phyloP scores from a whole-genome alignment of 176 grass and related monocot species.

The Zizania latifolia region DNA sequence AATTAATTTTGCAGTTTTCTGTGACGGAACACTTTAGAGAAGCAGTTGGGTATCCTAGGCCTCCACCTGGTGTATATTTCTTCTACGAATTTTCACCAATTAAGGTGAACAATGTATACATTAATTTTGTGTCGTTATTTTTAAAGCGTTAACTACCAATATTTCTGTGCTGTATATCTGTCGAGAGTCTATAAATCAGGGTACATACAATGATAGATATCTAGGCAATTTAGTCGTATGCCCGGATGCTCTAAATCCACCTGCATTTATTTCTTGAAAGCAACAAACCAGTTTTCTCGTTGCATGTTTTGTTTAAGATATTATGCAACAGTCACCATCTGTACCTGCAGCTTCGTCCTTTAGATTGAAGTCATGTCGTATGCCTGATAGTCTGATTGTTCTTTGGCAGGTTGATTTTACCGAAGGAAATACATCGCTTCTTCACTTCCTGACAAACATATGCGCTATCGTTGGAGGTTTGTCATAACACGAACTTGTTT shows the following conservation, averaged over 20 bases:
- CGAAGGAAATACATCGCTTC: slow-evolving; percentile 83
- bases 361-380: neutral
- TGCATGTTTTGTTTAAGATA: slow-evolving; percentile 2
- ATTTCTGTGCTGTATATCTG: neutral
- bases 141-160: neutral
- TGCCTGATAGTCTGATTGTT: slow-evolving; percentile 5
- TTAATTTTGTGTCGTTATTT: slow-evolving; percentile 1
- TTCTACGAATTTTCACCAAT: slow-evolving; percentile 99
- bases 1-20: slow-evolving; percentile 90
- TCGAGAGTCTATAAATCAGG: too few species aligned
- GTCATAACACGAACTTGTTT: neutral
- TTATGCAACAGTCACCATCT: slow-evolving; percentile 1
- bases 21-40: slow-evolving; percentile 98
- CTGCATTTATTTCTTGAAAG: slow-evolving; percentile 21
- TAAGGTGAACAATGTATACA: slow-evolving; percentile 48
- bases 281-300: neutral
- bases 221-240: neutral
- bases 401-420: slow-evolving; percentile 86
- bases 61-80: slow-evolving; percentile 82
- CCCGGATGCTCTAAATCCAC: slow-evolving; percentile 13
- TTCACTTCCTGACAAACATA: slow-evolving; percentile 94
- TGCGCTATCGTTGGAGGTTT: slow-evolving; percentile 95
- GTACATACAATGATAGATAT: neutral
- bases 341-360: neutral
- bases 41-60: slow-evolving; percentile 82